phyloP scores from a whole-genome alignment of 2,329 filamentous ascomycete genomes.

The Scortechinia acanthostroma region DNA sequence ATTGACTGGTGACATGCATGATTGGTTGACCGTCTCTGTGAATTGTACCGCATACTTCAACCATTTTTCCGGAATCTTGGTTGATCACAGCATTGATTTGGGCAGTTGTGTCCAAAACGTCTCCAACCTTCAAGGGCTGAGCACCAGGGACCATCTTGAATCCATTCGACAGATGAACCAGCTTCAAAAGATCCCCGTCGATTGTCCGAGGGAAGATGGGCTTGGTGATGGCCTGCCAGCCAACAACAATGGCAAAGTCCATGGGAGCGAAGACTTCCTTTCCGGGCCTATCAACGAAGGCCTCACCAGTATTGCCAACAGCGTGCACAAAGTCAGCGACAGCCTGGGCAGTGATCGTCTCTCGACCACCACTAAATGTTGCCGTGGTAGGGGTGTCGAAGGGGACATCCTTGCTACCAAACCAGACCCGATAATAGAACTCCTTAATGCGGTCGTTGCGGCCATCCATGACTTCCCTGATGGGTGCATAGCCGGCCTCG shows the following conservation, averaged over 20 bases:
- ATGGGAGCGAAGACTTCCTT: constrained; percentile 94
- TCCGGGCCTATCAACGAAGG: constrained; percentile 89
- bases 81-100: constrained; percentile 97
- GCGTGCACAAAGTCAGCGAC: constrained; percentile 99
- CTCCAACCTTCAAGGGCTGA: constrained; percentile 89
- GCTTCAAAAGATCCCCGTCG: constrained; percentile 88
- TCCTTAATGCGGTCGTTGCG: constrained; percentile 98
- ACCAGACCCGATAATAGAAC: constrained; percentile 98
- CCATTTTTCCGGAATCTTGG: constrained; percentile 98
- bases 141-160: constrained; percentile 98
- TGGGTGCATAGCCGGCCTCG: constrained; percentile 93
- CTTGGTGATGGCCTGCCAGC: constrained; percentile 98
- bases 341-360: constrained; percentile 80
- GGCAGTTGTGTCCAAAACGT: constrained; percentile 84
- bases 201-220: constrained; percentile 96
- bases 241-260: constrained; percentile 97
- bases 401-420: constrained; percentile 76
- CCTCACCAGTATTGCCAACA: constrained; percentile 93
- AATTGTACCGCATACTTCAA: constrained; percentile 97
- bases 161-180: constrained; percentile 92
- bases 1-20: constrained; percentile 98
- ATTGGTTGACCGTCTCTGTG: constrained; percentile 74
- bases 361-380: constrained; percentile 81
- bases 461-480: constrained; percentile 89
- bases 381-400: constrained; percentile 80